These are phyloP conservation scores for Vararia minispora DNA, from an alignment of 768 basidiomycete genomes.

Conservation along the genomic window DNA sequence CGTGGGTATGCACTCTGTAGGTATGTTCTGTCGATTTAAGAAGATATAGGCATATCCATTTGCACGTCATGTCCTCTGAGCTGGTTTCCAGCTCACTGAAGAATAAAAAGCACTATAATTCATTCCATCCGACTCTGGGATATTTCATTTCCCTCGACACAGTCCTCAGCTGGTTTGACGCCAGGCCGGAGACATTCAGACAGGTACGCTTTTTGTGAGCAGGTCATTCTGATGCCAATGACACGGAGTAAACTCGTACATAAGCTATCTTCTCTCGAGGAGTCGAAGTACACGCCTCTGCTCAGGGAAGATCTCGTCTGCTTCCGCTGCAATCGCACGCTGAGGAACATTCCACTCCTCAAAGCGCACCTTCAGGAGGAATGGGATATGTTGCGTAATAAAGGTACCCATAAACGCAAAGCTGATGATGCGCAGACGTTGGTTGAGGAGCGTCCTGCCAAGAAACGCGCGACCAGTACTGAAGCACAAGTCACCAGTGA, in stretches of 20 bases:
- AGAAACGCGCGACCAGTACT: no score
- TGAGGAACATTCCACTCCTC: conserved; percentile 65
- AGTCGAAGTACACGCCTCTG: conserved; percentile 46
- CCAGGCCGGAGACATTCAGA: conserved; percentile 41
- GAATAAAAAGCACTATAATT: conserved; percentile 85
- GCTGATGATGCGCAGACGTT: no score
- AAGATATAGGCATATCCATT: conserved; percentile 55
- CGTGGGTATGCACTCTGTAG: conserved; percentile 37
- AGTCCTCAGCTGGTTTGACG: conserved; percentile 75
- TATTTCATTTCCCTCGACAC: conserved; percentile 75
- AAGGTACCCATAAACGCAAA: no score
- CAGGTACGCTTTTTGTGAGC: conserved; percentile 30
- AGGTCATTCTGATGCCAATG: background rate
- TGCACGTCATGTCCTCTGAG: conserved; percentile 81
- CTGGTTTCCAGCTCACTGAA: conserved; percentile 61
- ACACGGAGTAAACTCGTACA: background rate
- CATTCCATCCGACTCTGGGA: conserved; percentile 74
- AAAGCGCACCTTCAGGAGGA: conserved; percentile 71
- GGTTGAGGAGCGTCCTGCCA: no score
- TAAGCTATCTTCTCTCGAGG: conserved; percentile 44
- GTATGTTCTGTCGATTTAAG: background rate
- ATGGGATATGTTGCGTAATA: conserved; percentile 35
- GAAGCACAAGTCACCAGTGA: no score
- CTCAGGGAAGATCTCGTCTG: conserved; percentile 61
- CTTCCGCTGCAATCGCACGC: conserved; percentile 50